Evolutionary conservation across 257 asterid genomes (phyloP).

Genomic region (Solanum medicagineum): DNA sequence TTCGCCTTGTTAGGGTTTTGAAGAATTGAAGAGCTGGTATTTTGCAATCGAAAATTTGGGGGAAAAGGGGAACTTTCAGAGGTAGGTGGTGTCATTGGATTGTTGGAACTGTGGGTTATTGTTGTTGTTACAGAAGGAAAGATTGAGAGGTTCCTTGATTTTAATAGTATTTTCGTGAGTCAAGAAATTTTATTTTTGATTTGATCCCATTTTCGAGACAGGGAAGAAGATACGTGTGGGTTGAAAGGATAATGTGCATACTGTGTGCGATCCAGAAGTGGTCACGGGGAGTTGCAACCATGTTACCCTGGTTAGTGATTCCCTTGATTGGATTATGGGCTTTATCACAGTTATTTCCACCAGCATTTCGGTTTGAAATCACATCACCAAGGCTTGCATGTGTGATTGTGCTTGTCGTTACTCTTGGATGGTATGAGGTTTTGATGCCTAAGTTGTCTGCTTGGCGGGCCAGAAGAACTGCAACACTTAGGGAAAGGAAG

Average conservation of each 20-base stretch:
- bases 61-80: conserved; percentile 2
- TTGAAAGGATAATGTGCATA: conserved; percentile 93
- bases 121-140: background rate
- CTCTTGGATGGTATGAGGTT: conserved; percentile 87
- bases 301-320: conserved; percentile 98
- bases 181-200: background rate
- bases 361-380: conserved; percentile 86
- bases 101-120: conserved; percentile 6
- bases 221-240: conserved; percentile 41
- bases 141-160: conserved; percentile 6
- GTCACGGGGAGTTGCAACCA: conserved; percentile 93
- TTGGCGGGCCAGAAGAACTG: conserved; percentile 73
- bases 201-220: conserved; percentile 6
- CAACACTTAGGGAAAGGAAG: conserved; percentile 65
- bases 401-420: conserved; percentile 64
- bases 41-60: conserved; percentile 20
- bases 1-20: conserved; percentile 57
- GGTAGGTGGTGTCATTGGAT: conserved; percentile 28
- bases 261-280: conserved; percentile 94
- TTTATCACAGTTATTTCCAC: conserved; percentile 90
- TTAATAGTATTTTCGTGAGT: background rate
- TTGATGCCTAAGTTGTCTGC: conserved; percentile 84
- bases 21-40: conserved; percentile 21
- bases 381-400: conserved; percentile 94
- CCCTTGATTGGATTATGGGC: conserved; percentile 97